Evolutionary conservation across 2,329 filamentous ascomycete genomes (phyloP), one percentile per base, ranked within the genome.

Genomic region (Fusarium xylarioides): DNA sequence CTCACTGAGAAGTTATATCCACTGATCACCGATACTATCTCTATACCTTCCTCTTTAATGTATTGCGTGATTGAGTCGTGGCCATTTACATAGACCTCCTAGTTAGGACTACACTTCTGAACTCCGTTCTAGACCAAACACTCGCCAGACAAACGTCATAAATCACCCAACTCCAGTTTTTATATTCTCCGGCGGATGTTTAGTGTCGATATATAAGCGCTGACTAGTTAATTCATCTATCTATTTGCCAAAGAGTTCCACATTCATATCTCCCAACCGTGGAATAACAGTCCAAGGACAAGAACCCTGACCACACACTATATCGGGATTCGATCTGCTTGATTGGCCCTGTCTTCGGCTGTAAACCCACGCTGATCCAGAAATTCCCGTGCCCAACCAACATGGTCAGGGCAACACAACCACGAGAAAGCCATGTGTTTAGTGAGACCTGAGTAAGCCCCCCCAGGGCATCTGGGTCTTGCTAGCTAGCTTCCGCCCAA

Each of bases 351-450:
- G 19, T 26, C 18, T 19, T n/a, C 12, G 34, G 43, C 32, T n/a
- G 2, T 16, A 38, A 32, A 19, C 35, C 34, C 34, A 28, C 26
- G 44, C 34, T 40, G 32, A 53, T 38, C 21, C 43, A 50, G 7
- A 37, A 32, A 23, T 32, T 53, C 10, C 16, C 16, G 15, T 52
- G 26, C 15, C 34, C 28, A 32, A n/a, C 34, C 35, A 46, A 26
- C 28, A 44, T 59, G 40, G 53, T 15, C 34, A 37, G 23, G 26
- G 59, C 60, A 44, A 35, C 35, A 59, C 28, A n/a, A 14, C 53
- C 60, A 63, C 43, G 60, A 60, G 53, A 59, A 42, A 34, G n/a
- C 53, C 60, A 63, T 59, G 60, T 59, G 53, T 63, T 47, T 40
- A 37, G 60, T 63, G 53, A 47, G 42, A 63, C 60, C 35, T 47